Conservation (phyloP, 805 yeast genomes). For the Ogataea glucozyma region DNA sequence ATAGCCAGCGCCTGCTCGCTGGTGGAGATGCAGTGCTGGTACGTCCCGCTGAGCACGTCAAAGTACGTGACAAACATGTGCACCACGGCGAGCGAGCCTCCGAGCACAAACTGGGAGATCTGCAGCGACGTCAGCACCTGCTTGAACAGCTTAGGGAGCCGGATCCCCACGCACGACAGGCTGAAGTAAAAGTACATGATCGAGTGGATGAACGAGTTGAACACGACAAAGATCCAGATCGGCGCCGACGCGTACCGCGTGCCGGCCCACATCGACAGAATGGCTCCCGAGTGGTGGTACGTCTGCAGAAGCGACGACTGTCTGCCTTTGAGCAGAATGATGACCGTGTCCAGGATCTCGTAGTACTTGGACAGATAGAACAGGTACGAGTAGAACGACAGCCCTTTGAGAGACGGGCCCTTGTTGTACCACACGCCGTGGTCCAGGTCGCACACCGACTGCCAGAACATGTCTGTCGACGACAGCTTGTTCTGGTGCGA, state of each 20-base stretch:
- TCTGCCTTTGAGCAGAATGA: constrained; percentile 66
- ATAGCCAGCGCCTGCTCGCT: constrained; percentile 65
- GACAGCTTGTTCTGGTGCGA: constrained; percentile 13
- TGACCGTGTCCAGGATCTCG: constrained; percentile 68
- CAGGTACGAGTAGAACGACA: constrained; percentile 61
- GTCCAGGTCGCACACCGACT: constrained; percentile 58
- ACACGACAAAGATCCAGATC: constrained; percentile 77
- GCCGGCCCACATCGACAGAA: constrained; percentile 82
- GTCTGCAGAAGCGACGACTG: constrained; percentile 68
- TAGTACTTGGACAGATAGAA: constrained; percentile 71
- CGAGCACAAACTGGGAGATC: constrained; percentile 66
- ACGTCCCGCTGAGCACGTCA: constrained; percentile 45
- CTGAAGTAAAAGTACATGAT: constrained; percentile 73
- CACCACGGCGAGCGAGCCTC: constrained; percentile 65
- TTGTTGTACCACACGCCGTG: constrained; percentile 55
- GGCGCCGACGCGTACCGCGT: constrained; percentile 70
- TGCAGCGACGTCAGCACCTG: constrained; percentile 64
- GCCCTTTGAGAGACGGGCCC: constrained; percentile 38
- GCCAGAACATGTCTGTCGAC: constrained; percentile 52
- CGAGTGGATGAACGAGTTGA: constrained; percentile 76
- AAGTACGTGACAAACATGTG: constrained; percentile 63
- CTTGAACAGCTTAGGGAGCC: constrained; percentile 58
- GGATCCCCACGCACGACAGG: constrained; percentile 56
- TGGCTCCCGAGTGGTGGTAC: constrained; percentile 79
- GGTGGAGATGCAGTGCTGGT: constrained; percentile 52